Conservation (phyloP, 1,284 basidiomycete species). For the Violaceomyces palustris region DNA sequence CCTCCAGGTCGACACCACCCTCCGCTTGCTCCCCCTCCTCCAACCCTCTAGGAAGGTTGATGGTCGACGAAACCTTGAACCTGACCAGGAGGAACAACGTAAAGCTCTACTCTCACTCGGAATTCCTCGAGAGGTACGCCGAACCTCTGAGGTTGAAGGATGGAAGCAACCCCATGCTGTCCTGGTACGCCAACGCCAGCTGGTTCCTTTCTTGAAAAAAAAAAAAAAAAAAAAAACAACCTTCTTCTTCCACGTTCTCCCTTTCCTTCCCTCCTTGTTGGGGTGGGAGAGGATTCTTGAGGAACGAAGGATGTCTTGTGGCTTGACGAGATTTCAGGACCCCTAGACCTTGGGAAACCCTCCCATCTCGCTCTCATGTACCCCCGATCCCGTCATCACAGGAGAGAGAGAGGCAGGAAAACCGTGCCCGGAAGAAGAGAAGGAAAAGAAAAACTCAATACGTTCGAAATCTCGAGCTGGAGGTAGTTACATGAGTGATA, state of each 20-base stretch:
- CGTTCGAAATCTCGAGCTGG: too few species aligned
- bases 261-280: too few species aligned
- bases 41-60: too few species aligned
- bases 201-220: conserved; percentile 43
- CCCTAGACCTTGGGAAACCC: too few species aligned
- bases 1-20: not conserved
- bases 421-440: too few species aligned
- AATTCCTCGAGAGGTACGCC: conserved; percentile 77
- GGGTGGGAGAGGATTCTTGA: not conserved
- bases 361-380: too few species aligned
- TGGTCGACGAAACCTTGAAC: conserved; percentile 5
- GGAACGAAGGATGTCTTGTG: not conserved
- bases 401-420: too few species aligned
- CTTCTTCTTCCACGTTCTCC: too few species aligned
- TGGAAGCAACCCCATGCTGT: conserved; percentile 80
- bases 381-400: too few species aligned
- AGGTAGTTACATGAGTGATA: too few species aligned
- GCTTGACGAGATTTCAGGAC: not conserved
- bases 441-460: too few species aligned
- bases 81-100: not conserved
- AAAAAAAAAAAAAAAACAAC: not conserved
- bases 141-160: conserved; percentile 68
- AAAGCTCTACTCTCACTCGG: conserved; percentile 58
- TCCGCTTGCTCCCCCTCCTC: too few species aligned
- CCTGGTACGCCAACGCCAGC: conserved; percentile 84